phyloP scores from a whole-genome alignment of 495 filamentous ascomycete species.

The Evernia prunastri region DNA sequence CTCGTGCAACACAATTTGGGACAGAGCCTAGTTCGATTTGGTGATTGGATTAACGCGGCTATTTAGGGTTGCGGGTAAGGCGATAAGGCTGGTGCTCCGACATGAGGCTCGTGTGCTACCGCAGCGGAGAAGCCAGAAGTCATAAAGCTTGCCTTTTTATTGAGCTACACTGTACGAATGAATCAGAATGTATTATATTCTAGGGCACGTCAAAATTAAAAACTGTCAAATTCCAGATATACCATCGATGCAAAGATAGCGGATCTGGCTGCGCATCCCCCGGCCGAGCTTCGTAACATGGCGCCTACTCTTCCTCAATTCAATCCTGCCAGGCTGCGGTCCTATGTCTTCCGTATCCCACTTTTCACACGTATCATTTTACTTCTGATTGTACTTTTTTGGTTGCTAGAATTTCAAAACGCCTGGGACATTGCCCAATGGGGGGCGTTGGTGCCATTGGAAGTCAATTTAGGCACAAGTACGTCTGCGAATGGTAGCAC shows the following conservation, averaged over 20 bases:
- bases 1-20: not conserved
- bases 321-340: slow-evolving; percentile 46
- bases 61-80: slow-evolving; percentile 13
- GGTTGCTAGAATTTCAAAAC: slow-evolving; percentile 57
- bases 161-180: not conserved
- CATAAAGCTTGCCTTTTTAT: not conserved
- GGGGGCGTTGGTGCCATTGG: slow-evolving; percentile 71
- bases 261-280: too few relatives aligned
- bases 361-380: slow-evolving; percentile 75
- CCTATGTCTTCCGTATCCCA: slow-evolving; percentile 79
- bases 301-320: slow-evolving; percentile 33
- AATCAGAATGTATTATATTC: not conserved
- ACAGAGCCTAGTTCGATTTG: not conserved
- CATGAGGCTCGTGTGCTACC: not conserved
- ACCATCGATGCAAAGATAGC: not conserved
- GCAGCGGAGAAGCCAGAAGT: not conserved
- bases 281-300: slow-evolving; percentile 12
- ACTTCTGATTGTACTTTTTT: slow-evolving; percentile 59
- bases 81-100: not conserved
- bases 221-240: not conserved
- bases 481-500: slow-evolving; percentile 33
- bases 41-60: not conserved
- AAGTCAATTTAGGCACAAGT: slow-evolving; percentile 70
- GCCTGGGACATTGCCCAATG: slow-evolving; percentile 63
- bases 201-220: not conserved